A percentile compares a stretch with the other conserved stretches of the same genome.
Evolutionary conservation across 2,329 filamentous ascomycete species (phyloP).

Genomic region (Exophiala mesophila): DNA sequence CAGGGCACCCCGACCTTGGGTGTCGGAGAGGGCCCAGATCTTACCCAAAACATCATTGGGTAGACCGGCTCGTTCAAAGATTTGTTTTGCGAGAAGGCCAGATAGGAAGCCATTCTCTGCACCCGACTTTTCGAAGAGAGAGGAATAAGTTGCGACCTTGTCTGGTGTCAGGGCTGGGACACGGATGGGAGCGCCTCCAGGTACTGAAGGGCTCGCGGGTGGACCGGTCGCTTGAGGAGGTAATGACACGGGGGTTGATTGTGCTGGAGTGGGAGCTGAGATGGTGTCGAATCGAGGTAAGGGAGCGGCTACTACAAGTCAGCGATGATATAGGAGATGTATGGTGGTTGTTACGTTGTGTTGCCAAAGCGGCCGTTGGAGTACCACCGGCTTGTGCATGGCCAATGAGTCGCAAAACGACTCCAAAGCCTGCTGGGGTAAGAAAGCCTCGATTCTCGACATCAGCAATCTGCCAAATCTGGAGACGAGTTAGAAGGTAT

Average conservation of each 20-base stretch:
- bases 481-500: constrained; percentile 17
- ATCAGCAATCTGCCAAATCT: constrained; percentile 99
- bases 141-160: constrained; percentile 82
- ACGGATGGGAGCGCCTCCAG: constrained; percentile 62
- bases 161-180: constrained; percentile 84
- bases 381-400: constrained; percentile 87
- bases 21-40: constrained; percentile 94
- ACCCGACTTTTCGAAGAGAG: constrained; percentile 85
- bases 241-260: constrained; percentile 32
- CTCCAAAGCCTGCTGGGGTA: constrained; percentile 85
- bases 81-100: constrained; percentile 72
- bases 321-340: too few relatives aligned
- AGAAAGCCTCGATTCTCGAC: constrained; percentile 92
- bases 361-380: constrained; percentile 73
- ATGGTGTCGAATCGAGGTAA: constrained; percentile 78
- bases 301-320: constrained; percentile 65
- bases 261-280: constrained; percentile 25
- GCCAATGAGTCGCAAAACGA: constrained; percentile 88
- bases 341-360: constrained; percentile 71
- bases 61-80: constrained; percentile 88
- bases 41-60: constrained; percentile 87
- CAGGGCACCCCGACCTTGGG: constrained; percentile 82
- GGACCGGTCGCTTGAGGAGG: constrained; percentile 54
- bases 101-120: constrained; percentile 72
- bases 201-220: constrained; percentile 41